Evolutionary conservation across 805 yeast genomes (phyloP).

Genomic region (Lipomyces sp.): DNA sequence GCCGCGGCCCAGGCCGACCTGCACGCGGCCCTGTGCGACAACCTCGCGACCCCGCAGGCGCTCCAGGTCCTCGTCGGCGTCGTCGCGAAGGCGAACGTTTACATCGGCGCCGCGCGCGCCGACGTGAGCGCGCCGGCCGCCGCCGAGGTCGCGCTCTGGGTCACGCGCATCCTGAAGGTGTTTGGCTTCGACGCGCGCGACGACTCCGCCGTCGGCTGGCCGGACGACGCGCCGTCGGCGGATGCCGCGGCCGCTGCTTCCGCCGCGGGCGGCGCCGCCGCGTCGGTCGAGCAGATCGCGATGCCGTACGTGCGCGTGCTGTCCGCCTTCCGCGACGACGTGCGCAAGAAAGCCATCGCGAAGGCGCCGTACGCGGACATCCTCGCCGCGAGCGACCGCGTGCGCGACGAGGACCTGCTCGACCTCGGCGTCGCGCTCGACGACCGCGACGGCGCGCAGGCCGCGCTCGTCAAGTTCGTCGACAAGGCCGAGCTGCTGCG

Average conservation of each 20-base stretch:
- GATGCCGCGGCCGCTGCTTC: constrained; percentile 38
- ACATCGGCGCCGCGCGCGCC: constrained; percentile 54
- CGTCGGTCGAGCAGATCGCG: constrained; percentile 59
- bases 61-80: constrained; percentile 63
- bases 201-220: constrained; percentile 71
- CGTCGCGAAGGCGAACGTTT: constrained; percentile 67
- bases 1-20: constrained; percentile 53
- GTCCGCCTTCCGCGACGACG: constrained; percentile 75
- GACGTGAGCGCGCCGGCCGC: constrained; percentile 50
- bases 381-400: constrained; percentile 65
- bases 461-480: constrained; percentile 82
- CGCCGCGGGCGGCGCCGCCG: constrained; percentile 38
- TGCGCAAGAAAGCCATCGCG: constrained; percentile 71
- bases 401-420: constrained; percentile 70
- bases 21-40: constrained; percentile 82
- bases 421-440: constrained; percentile 80
- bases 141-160: constrained; percentile 59
- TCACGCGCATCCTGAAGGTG: constrained; percentile 64
- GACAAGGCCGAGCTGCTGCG: constrained; percentile 65
- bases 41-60: constrained; percentile 74
- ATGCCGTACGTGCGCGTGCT: constrained; percentile 78
- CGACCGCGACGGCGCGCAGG: constrained; percentile 62
- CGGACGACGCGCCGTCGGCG: constrained; percentile 21
- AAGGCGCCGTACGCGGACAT: constrained; percentile 51
- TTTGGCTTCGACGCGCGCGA: constrained; percentile 61